A percentile compares a stretch with the other conserved stretches of the same genome.
These are phyloP conservation scores for Metschnikowia cubensis DNA, from an alignment of 805 yeast genomes.

Conservation along the genomic window DNA sequence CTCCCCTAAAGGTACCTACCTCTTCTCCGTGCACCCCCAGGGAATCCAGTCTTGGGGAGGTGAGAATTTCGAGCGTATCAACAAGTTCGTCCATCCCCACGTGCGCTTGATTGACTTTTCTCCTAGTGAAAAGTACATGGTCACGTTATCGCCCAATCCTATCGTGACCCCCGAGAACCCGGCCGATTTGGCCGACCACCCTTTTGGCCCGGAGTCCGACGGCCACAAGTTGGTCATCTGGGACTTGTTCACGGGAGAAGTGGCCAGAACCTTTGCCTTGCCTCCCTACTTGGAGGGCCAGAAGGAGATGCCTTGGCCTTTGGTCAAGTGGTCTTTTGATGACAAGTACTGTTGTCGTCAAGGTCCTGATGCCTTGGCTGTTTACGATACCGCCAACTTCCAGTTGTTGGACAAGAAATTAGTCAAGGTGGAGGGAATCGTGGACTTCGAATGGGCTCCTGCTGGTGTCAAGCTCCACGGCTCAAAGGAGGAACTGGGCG, in stretches of 20 bases:
- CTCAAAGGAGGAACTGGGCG: slow-evolving; percentile 48
- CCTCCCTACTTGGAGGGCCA: slow-evolving; percentile 66
- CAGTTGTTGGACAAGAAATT: slow-evolving; percentile 81
- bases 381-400: slow-evolving; percentile 79
- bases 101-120: slow-evolving; percentile 89
- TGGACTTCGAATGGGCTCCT: slow-evolving; percentile 95
- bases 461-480: slow-evolving; percentile 68
- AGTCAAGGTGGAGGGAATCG: slow-evolving; percentile 75
- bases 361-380: slow-evolving; percentile 87
- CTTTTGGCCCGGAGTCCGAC: slow-evolving; percentile 80
- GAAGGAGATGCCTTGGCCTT: slow-evolving; percentile 88
- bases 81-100: slow-evolving; percentile 81
- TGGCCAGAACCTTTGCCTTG: slow-evolving; percentile 86
- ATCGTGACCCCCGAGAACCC: slow-evolving; percentile 60
- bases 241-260: slow-evolving; percentile 81
- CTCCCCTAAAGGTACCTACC: slow-evolving; percentile 89
- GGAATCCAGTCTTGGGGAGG: slow-evolving; percentile 99
- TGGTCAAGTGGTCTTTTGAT: slow-evolving; percentile 92
- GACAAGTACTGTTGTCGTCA: slow-evolving; percentile 92
- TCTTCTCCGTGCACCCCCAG: slow-evolving; percentile 85
- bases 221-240: slow-evolving; percentile 94
- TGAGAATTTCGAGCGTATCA: slow-evolving; percentile 63
- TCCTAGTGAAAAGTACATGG: slow-evolving; percentile 85
- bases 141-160: slow-evolving; percentile 86
- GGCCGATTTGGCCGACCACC: slow-evolving; percentile 64